Conservation (phyloP, 192 early-diverging fungal species). For the Pilobolus umbonatus region DNA sequence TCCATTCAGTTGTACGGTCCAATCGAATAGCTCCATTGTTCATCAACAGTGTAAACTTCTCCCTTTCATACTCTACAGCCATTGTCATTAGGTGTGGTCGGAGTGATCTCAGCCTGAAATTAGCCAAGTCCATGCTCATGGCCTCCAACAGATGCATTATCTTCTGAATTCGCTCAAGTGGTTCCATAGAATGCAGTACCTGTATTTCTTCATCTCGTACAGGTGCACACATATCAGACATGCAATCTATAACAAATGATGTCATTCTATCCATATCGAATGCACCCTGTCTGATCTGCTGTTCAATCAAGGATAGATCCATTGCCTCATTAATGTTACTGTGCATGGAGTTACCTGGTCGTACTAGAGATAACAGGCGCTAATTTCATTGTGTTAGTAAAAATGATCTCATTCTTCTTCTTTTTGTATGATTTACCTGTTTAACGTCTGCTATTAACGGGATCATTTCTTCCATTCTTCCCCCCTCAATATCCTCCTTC, state of each 20-base stretch:
- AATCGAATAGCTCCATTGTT: constrained; percentile 39
- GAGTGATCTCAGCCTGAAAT: constrained; percentile 63
- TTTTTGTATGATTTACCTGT: constrained; percentile 38
- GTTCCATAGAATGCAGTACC: constrained; percentile 25
- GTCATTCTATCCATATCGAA: constrained; percentile 51
- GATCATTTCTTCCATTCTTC: constrained; percentile 40
- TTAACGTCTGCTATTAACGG: constrained; percentile 51
- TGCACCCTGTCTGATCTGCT: constrained; percentile 53
- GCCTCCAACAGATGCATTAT: constrained; percentile 61
- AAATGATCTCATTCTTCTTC: background rate
- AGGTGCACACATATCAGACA: constrained; percentile 75
- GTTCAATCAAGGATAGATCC: constrained; percentile 62
- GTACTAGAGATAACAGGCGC: constrained; percentile 62
- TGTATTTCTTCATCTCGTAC: constrained; percentile 60
- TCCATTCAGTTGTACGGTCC: constrained; percentile 57
- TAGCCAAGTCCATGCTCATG: constrained; percentile 81
- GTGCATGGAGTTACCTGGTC: constrained; percentile 46
- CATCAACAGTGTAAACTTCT: constrained; percentile 60
- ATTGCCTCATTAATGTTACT: constrained; percentile 58
- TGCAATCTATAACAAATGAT: constrained; percentile 46
- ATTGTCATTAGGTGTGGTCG: constrained; percentile 64
- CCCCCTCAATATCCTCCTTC: constrained; percentile 50
- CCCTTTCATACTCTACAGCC: constrained; percentile 71
- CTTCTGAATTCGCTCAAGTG: constrained; percentile 40
- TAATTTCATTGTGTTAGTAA: too few relatives aligned